phyloP scores from a whole-genome alignment of 2,329 filamentous ascomycete species.

The Stagonosporopsis cucurbitacearum region DNA sequence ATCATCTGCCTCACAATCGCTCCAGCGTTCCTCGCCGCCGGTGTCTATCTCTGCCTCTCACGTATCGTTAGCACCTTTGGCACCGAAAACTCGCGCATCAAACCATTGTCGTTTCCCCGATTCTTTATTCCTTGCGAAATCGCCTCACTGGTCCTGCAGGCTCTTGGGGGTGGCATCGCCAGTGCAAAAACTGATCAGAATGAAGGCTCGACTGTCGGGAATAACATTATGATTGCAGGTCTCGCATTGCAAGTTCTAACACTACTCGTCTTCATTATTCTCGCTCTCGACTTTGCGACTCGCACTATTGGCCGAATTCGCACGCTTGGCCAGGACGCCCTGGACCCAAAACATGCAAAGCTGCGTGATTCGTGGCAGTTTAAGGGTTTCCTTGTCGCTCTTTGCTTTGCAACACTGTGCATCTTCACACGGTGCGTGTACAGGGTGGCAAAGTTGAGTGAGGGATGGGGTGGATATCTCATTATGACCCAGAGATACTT shows the following conservation, averaged over 20 bases:
- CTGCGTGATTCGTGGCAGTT: conserved; percentile 53
- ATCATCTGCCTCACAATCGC: conserved; percentile 67
- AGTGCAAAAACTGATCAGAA: conserved; percentile 40
- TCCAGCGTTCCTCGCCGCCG: conserved; percentile 64
- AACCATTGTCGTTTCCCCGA: conserved; percentile 55
- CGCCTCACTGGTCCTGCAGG: conserved; percentile 54
- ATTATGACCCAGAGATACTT: conserved; percentile 55
- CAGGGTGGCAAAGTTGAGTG: conserved; percentile 69
- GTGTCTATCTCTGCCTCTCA: conserved; percentile 69
- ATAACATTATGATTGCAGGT: conserved; percentile 55
- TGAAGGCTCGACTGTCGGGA: conserved; percentile 47
- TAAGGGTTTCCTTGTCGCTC: conserved; percentile 61
- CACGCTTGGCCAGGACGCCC: conserved; percentile 30
- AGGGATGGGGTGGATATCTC: conserved; percentile 67
- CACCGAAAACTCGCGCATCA: conserved; percentile 51
- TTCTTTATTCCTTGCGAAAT: conserved; percentile 60
- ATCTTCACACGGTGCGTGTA: conserved; percentile 71
- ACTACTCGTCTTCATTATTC: conserved; percentile 51
- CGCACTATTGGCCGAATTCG: conserved; percentile 33
- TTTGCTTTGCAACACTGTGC: conserved; percentile 64
- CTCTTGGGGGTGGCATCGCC: conserved; percentile 53
- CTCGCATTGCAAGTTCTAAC: conserved; percentile 55
- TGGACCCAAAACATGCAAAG: conserved; percentile 34
- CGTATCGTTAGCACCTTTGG: conserved; percentile 51
- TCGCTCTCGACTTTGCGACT: conserved; percentile 51